Conservation (phyloP, 1,284 basidiomycete species). For the Boletellus deceptivus region DNA sequence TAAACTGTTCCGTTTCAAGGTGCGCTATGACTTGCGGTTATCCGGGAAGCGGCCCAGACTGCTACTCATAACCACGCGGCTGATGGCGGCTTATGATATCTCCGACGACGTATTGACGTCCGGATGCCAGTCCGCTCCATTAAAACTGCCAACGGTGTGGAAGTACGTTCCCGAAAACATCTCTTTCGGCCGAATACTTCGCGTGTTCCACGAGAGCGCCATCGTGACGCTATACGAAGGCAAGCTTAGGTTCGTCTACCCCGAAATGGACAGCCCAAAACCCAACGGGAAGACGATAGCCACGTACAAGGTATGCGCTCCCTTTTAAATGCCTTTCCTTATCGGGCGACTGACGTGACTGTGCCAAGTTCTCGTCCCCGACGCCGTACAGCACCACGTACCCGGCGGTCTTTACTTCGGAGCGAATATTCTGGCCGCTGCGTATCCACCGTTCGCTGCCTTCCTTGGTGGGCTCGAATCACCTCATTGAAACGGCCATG, state of each 20-base stretch:
- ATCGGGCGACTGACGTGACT: neutral
- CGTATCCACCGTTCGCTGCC: constrained; percentile 12
- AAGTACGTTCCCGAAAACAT: constrained; percentile 18
- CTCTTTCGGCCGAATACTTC: constrained; percentile 30
- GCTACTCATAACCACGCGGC: constrained; percentile 26
- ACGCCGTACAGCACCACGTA: constrained; percentile 16
- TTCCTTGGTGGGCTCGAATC: constrained; percentile 5
- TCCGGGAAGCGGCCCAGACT: constrained; percentile 28
- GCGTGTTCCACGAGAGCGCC: constrained; percentile 26
- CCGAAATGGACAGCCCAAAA: constrained; percentile 21
- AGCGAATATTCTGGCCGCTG: constrained; percentile 31
- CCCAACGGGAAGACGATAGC: constrained; percentile 16
- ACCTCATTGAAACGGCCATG: constrained; percentile 23
- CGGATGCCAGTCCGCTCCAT: constrained; percentile 4
- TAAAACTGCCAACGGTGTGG: constrained; percentile 20
- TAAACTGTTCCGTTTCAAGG: constrained; percentile 7
- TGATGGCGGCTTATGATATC: constrained; percentile 32
- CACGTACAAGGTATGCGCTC: constrained; percentile 21
- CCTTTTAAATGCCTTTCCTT: neutral
- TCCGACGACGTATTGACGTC: constrained; percentile 19
- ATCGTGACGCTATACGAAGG: constrained; percentile 30
- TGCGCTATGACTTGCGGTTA: constrained; percentile 30
- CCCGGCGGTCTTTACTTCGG: constrained; percentile 27
- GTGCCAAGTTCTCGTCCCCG: constrained; percentile 18
- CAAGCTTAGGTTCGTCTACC: constrained; percentile 28